A percentile compares a stretch with the other conserved stretches of the same genome.
Evolutionary conservation across 305 asterid genomes (phyloP).

Genomic region (Rubia peregrina): DNA sequence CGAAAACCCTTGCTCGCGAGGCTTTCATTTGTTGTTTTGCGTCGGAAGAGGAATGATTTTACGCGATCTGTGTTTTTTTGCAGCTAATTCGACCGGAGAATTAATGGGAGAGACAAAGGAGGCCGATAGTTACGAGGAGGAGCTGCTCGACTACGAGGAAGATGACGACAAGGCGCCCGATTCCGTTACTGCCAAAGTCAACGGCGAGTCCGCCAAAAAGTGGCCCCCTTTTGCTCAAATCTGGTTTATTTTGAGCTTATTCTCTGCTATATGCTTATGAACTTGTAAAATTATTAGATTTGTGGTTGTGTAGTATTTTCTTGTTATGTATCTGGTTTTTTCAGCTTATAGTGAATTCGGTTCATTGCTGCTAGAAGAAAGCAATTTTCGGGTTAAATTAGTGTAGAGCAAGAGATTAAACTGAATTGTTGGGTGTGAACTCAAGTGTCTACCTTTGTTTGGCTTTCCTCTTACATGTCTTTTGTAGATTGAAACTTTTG

Average conservation of each 20-base stretch:
- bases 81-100: constrained; percentile 1
- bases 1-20: background rate
- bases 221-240: constrained; percentile 23
- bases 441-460: background rate
- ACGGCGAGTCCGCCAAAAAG: constrained; percentile 89
- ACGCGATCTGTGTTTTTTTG: constrained; percentile 29
- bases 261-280: too few species aligned
- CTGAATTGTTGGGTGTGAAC: background rate
- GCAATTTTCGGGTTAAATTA: background rate
- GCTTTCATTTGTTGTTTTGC: background rate
- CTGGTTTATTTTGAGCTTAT: background rate
- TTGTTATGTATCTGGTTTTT: background rate
- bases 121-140: constrained; percentile 82
- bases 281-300: background rate
- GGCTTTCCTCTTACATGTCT: background rate
- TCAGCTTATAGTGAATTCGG: background rate
- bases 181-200: constrained; percentile 53
- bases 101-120: constrained; percentile 76
- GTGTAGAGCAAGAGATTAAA: background rate
- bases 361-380: background rate
- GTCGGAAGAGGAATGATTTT: background rate
- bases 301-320: background rate
- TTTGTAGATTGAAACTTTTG: background rate
- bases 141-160: constrained; percentile 92
- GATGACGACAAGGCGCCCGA: constrained; percentile 85